These are phyloP conservation scores for Taphrina communis DNA, from an alignment of 1,139 yeast genomes.

Conservation along the genomic window DNA sequence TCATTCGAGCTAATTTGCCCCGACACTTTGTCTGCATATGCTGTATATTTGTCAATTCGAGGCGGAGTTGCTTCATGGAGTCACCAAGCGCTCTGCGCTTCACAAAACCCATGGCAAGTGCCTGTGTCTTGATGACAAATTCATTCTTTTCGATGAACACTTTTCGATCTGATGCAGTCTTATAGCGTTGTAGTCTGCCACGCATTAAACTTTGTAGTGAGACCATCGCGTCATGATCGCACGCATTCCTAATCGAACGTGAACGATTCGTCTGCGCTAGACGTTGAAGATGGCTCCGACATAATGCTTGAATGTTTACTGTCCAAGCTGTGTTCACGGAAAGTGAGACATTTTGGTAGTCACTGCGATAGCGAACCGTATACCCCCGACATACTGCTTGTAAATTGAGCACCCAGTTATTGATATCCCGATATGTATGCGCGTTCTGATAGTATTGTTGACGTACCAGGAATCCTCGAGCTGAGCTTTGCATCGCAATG, in stretches of 20 bases:
- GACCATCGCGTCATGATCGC: not conserved
- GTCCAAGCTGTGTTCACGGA: slow-evolving; percentile 11
- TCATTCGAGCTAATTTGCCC: slow-evolving; percentile 15
- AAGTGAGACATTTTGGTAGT: not conserved
- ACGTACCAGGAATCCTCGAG: slow-evolving; percentile 51
- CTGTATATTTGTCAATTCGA: not conserved
- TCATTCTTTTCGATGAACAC: not conserved
- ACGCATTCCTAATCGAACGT: not conserved
- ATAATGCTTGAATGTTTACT: slow-evolving; percentile 10
- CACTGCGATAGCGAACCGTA: slow-evolving; percentile 3
- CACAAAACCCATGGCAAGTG: not conserved
- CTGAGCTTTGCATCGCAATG: slow-evolving; percentile 50
- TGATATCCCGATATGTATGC: slow-evolving; percentile 38
- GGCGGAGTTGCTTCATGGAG: not conserved
- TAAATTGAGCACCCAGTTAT: slow-evolving; percentile 48
- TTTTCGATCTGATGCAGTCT: no score
- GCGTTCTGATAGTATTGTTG: slow-evolving; percentile 43
- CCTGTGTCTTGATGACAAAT: not conserved
- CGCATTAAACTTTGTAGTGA: slow-evolving; percentile 8
- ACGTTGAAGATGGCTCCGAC: not conserved
- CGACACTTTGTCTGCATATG: slow-evolving; percentile 53
- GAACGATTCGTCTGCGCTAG: not conserved
- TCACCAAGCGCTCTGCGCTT: not conserved
- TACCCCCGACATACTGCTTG: slow-evolving; percentile 53
- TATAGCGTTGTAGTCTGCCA: slow-evolving; percentile 3